phyloP scores from a whole-genome alignment of 768 basidiomycete genomes.

The Lactifluus echinatus region DNA sequence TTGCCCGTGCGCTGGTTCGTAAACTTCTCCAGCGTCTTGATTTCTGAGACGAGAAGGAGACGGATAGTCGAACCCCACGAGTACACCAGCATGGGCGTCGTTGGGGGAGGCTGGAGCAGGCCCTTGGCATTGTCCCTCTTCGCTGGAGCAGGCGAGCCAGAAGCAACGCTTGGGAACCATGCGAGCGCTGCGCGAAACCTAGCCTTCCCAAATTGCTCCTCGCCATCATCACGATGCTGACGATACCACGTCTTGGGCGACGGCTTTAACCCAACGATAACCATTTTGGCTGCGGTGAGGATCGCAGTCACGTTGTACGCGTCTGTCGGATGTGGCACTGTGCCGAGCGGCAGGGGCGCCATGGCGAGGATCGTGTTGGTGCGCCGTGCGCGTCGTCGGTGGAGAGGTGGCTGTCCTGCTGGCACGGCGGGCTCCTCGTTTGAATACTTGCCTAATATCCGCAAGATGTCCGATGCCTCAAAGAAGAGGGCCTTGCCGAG shows the following conservation, averaged over 20 bases:
- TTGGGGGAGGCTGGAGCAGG: conserved; percentile 21
- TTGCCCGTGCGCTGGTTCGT: conserved; percentile 54
- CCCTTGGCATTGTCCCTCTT: conserved; percentile 23
- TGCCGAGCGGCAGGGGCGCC: conserved; percentile 74
- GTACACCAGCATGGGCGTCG: conserved; percentile 66
- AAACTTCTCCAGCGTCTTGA: conserved; percentile 40
- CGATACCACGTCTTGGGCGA: conserved; percentile 90
- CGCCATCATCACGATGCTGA: conserved; percentile 45
- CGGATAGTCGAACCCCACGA: conserved; percentile 71
- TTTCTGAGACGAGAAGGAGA: conserved; percentile 60
- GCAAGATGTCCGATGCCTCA: conserved; percentile 87
- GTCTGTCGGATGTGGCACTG: conserved; percentile 67
- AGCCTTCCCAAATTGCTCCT: conserved; percentile 34
- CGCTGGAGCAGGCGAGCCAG: conserved; percentile 11
- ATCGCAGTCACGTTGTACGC: conserved; percentile 72
- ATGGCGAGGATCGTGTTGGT: conserved; percentile 63
- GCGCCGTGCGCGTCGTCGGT: conserved; percentile 43
- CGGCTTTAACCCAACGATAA: conserved; percentile 89
- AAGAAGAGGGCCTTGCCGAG: conserved; percentile 92
- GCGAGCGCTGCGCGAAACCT: conserved; percentile 58
- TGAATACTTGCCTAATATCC: conserved; percentile 89
- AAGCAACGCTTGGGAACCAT: conserved; percentile 68
- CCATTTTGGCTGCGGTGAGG: conserved; percentile 82
- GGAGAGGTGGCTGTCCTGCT: conserved; percentile 27
- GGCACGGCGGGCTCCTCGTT: conserved; percentile 32